phyloP scores from a whole-genome alignment of 805 yeast genomes.

The Candida dendrica region DNA sequence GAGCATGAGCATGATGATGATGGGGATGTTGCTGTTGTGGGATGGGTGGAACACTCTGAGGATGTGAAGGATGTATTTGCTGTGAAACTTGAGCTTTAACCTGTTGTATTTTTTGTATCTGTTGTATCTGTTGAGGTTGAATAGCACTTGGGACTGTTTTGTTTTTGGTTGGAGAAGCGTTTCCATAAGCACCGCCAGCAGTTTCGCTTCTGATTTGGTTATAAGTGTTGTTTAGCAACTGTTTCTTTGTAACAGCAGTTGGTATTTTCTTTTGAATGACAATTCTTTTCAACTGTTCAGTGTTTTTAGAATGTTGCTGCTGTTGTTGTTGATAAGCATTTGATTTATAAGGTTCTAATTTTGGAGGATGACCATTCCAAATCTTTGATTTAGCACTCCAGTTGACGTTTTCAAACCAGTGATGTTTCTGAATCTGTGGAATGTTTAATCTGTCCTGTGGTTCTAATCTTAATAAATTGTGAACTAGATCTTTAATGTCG shows the following conservation, averaged over 20 bases:
- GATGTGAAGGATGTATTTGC: too few relatives aligned
- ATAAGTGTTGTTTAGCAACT: constrained; percentile 16
- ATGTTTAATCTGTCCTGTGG: constrained; percentile 61
- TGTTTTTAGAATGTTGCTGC: constrained; percentile 5
- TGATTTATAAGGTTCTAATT: constrained; percentile 57
- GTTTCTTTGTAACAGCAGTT: constrained; percentile 16
- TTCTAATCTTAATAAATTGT: constrained; percentile 59
- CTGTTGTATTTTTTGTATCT: background rate
- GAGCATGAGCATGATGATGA: too few relatives aligned
- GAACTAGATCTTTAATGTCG: constrained; percentile 57
- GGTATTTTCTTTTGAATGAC: constrained; percentile 14
- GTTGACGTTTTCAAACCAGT: constrained; percentile 61
- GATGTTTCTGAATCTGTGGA: constrained; percentile 51
- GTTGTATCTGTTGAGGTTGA: background rate
- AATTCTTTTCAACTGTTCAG: constrained; percentile 9
- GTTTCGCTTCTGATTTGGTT: constrained; percentile 17
- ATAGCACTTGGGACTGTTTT: background rate
- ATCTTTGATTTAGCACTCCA: constrained; percentile 60
- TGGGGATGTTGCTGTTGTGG: too few relatives aligned
- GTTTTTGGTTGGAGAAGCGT: background rate
- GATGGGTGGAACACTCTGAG: too few relatives aligned
- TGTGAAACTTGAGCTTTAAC: background rate
- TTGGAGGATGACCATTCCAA: constrained; percentile 68
- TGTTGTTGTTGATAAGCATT: constrained; percentile 21
- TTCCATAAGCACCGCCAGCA: background rate